Base-by-base conservation (phyloP, 2,329 filamentous ascomycete genomes). In the Geosmithia flava region DNA sequence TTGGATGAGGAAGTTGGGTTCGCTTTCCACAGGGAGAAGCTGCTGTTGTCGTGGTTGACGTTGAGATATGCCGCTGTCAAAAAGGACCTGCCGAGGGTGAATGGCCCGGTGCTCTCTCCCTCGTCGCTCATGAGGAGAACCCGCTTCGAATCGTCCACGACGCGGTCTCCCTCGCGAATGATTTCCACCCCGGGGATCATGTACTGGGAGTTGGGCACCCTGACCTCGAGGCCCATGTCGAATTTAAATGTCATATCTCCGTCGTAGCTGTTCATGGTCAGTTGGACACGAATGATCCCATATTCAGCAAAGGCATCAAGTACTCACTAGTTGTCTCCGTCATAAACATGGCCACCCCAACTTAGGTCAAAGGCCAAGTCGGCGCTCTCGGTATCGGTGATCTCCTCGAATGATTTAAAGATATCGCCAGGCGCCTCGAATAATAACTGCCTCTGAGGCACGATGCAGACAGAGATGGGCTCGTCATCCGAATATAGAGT, bases 31-130 rank as follows among this genome's bases (percentile, higher is more conserved):
- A 65, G 51, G 1, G 63, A 65, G 23, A 64, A 66, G 0, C 56
- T 59, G 0, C 54, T 48, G 7, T 57, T 54, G 8, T 65, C 62
- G 20, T 60, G 56, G 40, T 65, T 56, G 7, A 65, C 59, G 63
- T 65, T 65, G 1, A 66, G 53, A 46, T 65, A 65, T 1, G 62
- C 63, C 0, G 59, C 51, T 0, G 61, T 64, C 11, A 64, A 52
- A 42, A 66, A 65, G 43, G 62, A 63, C 1, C 62, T 55, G 2
- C 63, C 63, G 0, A 65, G 50, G 0, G 56, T 60, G 0, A 16
- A 37, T 37, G 33, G 23, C 13, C 58, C 52, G 0, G 53, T 54
- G 16, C 56, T 52, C 15, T 53, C 50, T 7, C 42, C 47, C 1
- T 58, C 13, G 2, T 45, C 47, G 16, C 54, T 57, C 3, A 64